Evolutionary conservation across 2,329 filamentous ascomycete species (phyloP).

Genomic region (Chaetomium sp.): DNA sequence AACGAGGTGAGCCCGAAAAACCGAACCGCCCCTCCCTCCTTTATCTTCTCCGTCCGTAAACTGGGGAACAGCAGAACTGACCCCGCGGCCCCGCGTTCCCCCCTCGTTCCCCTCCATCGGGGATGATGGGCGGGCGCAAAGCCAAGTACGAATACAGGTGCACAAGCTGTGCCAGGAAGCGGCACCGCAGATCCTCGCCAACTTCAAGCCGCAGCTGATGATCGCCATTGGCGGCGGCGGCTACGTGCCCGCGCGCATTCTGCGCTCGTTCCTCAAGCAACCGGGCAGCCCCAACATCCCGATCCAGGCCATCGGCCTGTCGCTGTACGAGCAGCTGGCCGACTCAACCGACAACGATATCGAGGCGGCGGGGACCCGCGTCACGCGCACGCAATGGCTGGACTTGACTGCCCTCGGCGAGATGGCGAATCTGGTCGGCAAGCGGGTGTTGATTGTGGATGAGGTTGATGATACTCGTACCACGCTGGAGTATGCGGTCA

Average conservation of each 20-base stretch:
- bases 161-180: conserved; percentile 94
- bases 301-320: conserved; percentile 97
- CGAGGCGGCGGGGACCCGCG: conserved; percentile 83
- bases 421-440: conserved; percentile 84
- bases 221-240: conserved; percentile 97
- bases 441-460: conserved; percentile 87
- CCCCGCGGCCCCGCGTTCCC: no score
- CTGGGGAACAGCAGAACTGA: not conserved
- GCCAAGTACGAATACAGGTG: conserved; percentile 50
- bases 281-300: conserved; percentile 87
- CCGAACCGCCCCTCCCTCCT: not conserved
- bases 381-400: conserved; percentile 97
- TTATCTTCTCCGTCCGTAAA: not conserved
- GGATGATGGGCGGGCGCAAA: not conserved
- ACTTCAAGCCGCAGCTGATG: conserved; percentile 91
- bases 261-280: conserved; percentile 94
- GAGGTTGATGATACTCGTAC: conserved; percentile 95
- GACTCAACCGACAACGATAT: conserved; percentile 41
- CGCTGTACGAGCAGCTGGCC: conserved; percentile 82
- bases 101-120: not conserved
- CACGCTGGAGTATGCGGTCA: conserved; percentile 88
- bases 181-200: conserved; percentile 71
- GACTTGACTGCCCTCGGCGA: conserved; percentile 76
- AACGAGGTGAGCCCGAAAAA: conserved; percentile 62
- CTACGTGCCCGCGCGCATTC: conserved; percentile 93